Base-by-base conservation (phyloP, 1,284 basidiomycete genomes). In the Marasmius sp. region DNA sequence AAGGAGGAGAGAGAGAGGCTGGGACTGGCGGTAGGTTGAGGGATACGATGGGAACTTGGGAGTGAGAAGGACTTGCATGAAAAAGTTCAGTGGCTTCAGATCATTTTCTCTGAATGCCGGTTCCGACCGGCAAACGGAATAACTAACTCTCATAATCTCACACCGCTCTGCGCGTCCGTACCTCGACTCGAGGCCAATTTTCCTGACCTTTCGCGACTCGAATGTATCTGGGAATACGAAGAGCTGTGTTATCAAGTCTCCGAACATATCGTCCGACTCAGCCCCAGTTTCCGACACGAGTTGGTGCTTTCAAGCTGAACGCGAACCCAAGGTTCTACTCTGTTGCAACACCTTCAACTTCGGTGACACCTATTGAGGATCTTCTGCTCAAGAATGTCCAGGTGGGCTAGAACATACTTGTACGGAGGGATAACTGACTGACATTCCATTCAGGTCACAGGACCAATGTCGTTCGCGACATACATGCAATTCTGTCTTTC, bases 401-500 rank as follows among this genome's bases (percentile, higher is more conserved):
- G 48, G 48, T 49, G 10, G 27, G 39, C 10, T 27, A 27, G 10
- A 16, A 36, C 14, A 7, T 36, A 43, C 51, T 54, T 49, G 60
- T 57, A 11, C 27, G 6, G 18, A 12, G 18, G 48, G 2, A 45
- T 18, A 14, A 45, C 18, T 45, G 2, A 45, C 43, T 45, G 4
- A 45, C 43, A 6, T 18, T 45, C 14, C 20, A 55, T 64, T 39
- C 61, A 95, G 94, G 85, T 90, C 6, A 92, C 92, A 37, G 95
- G 95, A 0, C 95, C 95, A 0, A 81, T 97, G 60, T 86, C 94
- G 0, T 86, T 94, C 67, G 84, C 94, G 37, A 86, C 87, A 0
- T 98, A 96, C 77, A 96, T 97, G 88, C 88, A 92, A 66, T 82
- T 94, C 65, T 95, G 93, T 68, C 83, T 97, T 3, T 84, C 89